Evolutionary conservation across 106 monocot species (phyloP).

Genomic region (Dendrobium nobile): DNA sequence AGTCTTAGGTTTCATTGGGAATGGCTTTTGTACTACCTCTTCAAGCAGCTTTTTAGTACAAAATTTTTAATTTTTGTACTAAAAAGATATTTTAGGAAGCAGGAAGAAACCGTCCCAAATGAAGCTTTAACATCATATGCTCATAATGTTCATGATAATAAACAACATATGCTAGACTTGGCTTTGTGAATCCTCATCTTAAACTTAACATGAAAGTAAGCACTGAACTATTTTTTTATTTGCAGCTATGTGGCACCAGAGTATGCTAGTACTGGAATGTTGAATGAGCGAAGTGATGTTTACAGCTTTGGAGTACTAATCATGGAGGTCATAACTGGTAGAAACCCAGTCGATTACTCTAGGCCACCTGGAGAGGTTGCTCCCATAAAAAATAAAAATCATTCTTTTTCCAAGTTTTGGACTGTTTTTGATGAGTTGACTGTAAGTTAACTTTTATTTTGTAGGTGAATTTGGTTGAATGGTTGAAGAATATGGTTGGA

Average conservation of each 20-base stretch:
- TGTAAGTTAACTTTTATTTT: background rate
- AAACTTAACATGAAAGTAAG: background rate
- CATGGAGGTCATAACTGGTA: conserved; percentile 50
- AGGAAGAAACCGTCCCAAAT: no score
- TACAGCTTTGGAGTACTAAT: conserved; percentile 56
- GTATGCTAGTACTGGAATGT: conserved; percentile 54
- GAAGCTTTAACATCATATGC: no score
- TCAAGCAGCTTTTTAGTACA: no score
- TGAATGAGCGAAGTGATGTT: conserved; percentile 56
- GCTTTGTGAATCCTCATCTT: background rate
- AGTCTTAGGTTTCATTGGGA: no score
- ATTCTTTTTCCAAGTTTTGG: background rate
- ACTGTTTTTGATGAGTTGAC: background rate
- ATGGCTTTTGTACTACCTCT: no score
- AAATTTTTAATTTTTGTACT: no score
- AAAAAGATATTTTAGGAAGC: no score
- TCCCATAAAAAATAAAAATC: background rate
- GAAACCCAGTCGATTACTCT: conserved; percentile 46
- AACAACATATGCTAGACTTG: no score
- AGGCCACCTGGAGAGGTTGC: conserved; percentile 39
- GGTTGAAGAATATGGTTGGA: conserved; percentile 76
- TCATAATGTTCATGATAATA: no score
- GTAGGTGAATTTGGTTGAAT: conserved; percentile 76
- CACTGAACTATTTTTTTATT: background rate
- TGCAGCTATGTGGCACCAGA: conserved; percentile 55